Percentiles rank a stretch among this genome's conserved stretches.
Conservation (phyloP, 129 eudicot genomes). For the Calendula officinalis region DNA sequence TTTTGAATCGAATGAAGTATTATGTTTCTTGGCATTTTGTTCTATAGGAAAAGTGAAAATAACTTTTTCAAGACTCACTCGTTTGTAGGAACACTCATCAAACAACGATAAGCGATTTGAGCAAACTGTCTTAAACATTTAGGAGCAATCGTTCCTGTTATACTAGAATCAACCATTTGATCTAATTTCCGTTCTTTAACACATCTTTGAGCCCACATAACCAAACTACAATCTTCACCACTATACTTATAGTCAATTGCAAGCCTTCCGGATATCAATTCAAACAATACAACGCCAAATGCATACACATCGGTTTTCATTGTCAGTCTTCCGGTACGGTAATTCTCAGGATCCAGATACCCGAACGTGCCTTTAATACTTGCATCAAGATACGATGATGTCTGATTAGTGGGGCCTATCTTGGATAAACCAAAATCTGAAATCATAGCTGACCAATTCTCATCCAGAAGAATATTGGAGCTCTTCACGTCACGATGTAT, state of each 20-base stretch:
- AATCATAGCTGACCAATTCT: too few relatives aligned
- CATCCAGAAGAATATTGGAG: too few relatives aligned
- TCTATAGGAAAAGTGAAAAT: too few relatives aligned
- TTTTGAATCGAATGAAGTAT: too few relatives aligned
- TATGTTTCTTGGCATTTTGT: too few relatives aligned
- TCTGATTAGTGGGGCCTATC: too few relatives aligned
- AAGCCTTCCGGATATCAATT: conserved; percentile 31
- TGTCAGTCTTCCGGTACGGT: conserved; percentile 12
- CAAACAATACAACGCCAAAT: conserved; percentile 29
- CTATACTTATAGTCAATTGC: not conserved
- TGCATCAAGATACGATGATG: too few relatives aligned
- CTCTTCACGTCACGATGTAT: too few relatives aligned
- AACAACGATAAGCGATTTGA: conserved; percentile 24
- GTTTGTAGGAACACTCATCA: conserved; percentile 8
- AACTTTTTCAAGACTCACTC: too few relatives aligned
- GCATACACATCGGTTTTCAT: conserved; percentile 24
- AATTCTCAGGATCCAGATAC: conserved; percentile 27
- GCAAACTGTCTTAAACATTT: conserved; percentile 18
- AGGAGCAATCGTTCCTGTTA: conserved; percentile 13
- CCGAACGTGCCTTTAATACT: conserved; percentile 37
- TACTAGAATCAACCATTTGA: conserved; percentile 14
- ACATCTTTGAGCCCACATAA: conserved; percentile 21
- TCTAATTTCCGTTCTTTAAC: conserved; percentile 19
- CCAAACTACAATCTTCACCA: conserved; percentile 26
- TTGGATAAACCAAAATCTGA: too few relatives aligned